A percentile compares a stretch with the other conserved stretches of the same genome.
These are phyloP conservation scores for Cerioporus squamosus DNA, from an alignment of 1,284 basidiomycete species.

Conservation along the genomic window DNA sequence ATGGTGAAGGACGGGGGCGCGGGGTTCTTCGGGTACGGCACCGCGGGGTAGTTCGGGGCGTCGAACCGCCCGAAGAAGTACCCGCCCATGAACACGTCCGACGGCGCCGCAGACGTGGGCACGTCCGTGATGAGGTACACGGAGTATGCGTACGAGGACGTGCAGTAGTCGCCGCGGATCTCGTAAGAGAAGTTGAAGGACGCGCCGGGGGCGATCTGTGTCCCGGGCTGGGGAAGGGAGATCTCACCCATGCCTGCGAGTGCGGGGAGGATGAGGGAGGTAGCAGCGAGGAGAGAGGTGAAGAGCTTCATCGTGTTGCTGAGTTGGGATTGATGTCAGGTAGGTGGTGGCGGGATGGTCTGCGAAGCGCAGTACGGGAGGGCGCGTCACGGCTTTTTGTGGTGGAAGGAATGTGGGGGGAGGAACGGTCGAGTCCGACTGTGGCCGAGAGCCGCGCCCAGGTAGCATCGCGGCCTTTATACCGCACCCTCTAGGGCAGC, in stretches of 20 bases:
- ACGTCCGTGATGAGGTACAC: constrained; percentile 44
- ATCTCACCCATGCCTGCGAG: constrained; percentile 8
- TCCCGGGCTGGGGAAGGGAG: constrained; percentile 33
- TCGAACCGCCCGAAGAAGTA: constrained; percentile 48
- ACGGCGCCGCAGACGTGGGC: constrained; percentile 29
- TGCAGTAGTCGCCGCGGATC: constrained; percentile 46
- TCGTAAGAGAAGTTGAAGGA: constrained; percentile 44
- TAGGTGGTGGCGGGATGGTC: neutral
- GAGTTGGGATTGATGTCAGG: neutral
- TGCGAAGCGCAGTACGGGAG: neutral
- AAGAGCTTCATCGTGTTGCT: constrained; percentile 21
- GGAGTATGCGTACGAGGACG: constrained; percentile 47
- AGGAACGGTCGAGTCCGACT: neutral
- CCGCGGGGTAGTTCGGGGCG: constrained; percentile 45
- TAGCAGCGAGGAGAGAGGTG: constrained; percentile 7
- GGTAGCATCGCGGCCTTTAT: neutral
- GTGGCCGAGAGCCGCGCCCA: neutral
- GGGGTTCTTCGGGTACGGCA: constrained; percentile 45
- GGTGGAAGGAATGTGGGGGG: neutral
- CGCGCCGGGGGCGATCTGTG: constrained; percentile 36
- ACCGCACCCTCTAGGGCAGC: neutral
- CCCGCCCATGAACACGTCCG: constrained; percentile 39
- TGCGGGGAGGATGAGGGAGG: constrained; percentile 11
- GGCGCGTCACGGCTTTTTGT: neutral
- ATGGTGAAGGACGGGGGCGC: constrained; percentile 47